Conservation (phyloP, 495 filamentous ascomycete species). For the Hypoxylon intermedium region DNA sequence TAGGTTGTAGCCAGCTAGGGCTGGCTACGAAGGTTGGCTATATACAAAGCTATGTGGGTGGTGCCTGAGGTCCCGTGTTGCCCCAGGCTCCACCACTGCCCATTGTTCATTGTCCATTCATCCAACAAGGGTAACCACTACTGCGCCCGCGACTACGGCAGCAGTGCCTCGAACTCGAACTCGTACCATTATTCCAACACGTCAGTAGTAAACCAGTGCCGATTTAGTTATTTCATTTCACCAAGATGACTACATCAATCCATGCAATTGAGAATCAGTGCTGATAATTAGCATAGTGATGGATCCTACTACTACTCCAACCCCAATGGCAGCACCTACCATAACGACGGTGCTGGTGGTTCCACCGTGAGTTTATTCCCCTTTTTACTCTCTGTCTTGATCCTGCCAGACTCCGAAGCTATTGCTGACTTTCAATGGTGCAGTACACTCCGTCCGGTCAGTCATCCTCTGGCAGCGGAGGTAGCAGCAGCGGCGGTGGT, state of each 20-base stretch:
- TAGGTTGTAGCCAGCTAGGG: too few relatives aligned
- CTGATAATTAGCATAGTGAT: constrained; percentile 42
- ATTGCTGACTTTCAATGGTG: too few relatives aligned
- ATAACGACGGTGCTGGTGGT: constrained; percentile 52
- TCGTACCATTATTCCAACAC: constrained; percentile 65
- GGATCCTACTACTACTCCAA: constrained; percentile 69
- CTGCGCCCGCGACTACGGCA: constrained; percentile 61
- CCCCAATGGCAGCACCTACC: constrained; percentile 57
- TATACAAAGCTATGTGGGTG: too few relatives aligned
- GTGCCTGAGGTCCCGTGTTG: too few relatives aligned
- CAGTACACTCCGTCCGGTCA: constrained; percentile 50
- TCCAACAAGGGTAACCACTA: constrained; percentile 68
- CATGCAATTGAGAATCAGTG: background rate
- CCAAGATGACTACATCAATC: background rate
- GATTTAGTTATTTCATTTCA: constrained; percentile 11
- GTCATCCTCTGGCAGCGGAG: constrained; percentile 34
- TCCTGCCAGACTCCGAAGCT: too few relatives aligned
- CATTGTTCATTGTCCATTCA: too few relatives aligned
- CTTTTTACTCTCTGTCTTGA: too few relatives aligned
- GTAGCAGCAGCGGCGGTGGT: constrained; percentile 13
- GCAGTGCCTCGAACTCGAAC: constrained; percentile 53
- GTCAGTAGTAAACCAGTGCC: constrained; percentile 41
- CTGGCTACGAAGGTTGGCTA: too few relatives aligned
- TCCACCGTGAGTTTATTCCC: constrained; percentile 30
- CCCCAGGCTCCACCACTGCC: too few relatives aligned